phyloP scores from a whole-genome alignment of 2,329 filamentous ascomycete species.

The Paracoccidioides brasiliensis region DNA sequence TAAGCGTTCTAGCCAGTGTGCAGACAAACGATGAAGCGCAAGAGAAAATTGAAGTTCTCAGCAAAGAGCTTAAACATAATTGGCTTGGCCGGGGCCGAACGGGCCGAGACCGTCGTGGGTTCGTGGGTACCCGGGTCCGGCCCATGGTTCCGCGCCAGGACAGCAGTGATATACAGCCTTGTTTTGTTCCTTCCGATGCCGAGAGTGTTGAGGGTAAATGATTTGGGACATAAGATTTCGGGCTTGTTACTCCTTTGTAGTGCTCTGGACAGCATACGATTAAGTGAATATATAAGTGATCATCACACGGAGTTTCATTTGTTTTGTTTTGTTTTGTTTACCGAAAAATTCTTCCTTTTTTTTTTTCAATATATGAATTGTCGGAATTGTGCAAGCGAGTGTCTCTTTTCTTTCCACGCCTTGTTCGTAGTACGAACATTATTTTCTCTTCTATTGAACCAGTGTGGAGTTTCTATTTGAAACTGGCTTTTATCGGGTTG shows the following conservation, averaged over 20 bases:
- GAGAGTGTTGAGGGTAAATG: background rate
- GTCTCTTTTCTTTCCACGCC: background rate
- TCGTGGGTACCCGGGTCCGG: constrained; percentile 56
- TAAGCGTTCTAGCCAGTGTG: constrained; percentile 74
- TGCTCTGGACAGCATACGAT: background rate
- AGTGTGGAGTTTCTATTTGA: too few species aligned
- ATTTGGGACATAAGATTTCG: background rate
- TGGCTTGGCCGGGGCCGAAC: constrained; percentile 87
- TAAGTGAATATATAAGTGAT: background rate
- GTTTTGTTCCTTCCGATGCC: background rate
- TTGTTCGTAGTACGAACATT: too few species aligned
- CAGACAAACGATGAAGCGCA: constrained; percentile 60
- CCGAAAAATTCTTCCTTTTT: background rate
- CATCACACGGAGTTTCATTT: background rate
- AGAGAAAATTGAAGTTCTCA: constrained; percentile 68
- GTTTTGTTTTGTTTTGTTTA: background rate
- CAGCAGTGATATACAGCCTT: background rate
- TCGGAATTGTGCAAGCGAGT: background rate
- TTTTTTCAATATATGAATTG: background rate
- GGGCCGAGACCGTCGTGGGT: constrained; percentile 75
- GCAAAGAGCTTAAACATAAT: constrained; percentile 83
- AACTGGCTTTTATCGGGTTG: too few species aligned
- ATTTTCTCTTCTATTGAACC: too few species aligned
- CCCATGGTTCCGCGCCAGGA: constrained; percentile 11
- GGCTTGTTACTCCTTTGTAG: background rate